Percentiles rank a stretch among this genome's conserved stretches.
phyloP scores from a whole-genome alignment of 139 green algal species.

The Chlamydomonas schloesseri region DNA sequence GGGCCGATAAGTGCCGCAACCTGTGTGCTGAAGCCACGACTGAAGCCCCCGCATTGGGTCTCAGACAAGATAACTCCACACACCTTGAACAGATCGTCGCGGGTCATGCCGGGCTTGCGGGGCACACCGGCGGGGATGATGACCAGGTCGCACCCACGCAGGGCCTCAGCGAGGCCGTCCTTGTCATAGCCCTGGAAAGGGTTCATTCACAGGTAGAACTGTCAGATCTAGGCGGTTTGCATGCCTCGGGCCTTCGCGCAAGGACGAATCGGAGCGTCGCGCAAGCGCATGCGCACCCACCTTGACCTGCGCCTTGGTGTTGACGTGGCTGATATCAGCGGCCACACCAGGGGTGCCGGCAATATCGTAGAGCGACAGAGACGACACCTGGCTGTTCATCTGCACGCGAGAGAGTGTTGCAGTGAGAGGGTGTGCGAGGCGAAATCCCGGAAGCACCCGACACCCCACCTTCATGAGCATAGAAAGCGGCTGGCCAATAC shows the following conservation, averaged over 20 bases:
- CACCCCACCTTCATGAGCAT: conserved; percentile 94
- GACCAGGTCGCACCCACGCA: conserved; percentile 82
- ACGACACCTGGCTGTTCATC: conserved; percentile 69
- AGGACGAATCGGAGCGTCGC: too few relatives aligned
- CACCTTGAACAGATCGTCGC: conserved; percentile 99
- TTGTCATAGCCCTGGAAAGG: conserved; percentile 63
- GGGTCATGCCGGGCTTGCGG: conserved; percentile 99
- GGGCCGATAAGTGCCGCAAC: too few relatives aligned
- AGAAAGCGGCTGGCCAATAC: conserved; percentile 92
- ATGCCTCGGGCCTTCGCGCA: too few relatives aligned
- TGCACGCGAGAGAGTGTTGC: conserved; percentile 24
- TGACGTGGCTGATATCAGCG: conserved; percentile 96
- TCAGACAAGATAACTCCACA: too few relatives aligned
- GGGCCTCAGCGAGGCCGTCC: conserved; percentile 79
- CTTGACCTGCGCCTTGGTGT: conserved; percentile 90
- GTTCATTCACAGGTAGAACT: neutral
- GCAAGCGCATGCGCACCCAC: conserved; percentile 38
- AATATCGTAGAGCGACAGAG: conserved; percentile 68
- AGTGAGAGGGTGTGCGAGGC: too few relatives aligned
- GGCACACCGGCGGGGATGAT: conserved; percentile 98
- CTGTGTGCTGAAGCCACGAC: too few relatives aligned
- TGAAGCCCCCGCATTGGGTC: too few relatives aligned
- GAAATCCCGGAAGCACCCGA: neutral
- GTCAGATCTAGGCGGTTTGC: neutral
- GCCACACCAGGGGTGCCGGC: conserved; percentile 90